phyloP scores from a whole-genome alignment of 2,329 filamentous ascomycete genomes.

The Geosmithia morbida region DNA sequence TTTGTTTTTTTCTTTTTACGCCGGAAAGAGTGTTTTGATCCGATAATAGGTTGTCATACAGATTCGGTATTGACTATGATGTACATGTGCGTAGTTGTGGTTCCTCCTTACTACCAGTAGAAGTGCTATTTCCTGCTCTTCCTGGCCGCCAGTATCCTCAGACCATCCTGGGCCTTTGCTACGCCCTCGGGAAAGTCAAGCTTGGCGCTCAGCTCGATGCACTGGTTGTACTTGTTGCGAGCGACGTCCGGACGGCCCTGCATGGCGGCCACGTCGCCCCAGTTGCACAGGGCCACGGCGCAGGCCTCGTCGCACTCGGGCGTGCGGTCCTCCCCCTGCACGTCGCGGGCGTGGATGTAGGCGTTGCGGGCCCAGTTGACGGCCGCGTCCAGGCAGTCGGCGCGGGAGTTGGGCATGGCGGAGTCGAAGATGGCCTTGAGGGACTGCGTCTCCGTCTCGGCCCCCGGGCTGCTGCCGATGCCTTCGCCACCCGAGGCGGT shows the following conservation, averaged over 20 bases:
- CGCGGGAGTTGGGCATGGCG: constrained; percentile 29
- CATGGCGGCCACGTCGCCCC: constrained; percentile 73
- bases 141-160: constrained; percentile 17
- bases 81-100: too few species aligned
- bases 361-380: constrained; percentile 70
- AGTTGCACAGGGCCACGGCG: constrained; percentile 70
- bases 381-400: constrained; percentile 53
- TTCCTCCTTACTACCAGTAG: too few species aligned
- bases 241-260: constrained; percentile 52
- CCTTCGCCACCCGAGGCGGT: not conserved
- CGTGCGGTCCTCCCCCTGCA: constrained; percentile 51
- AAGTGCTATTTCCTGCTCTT: not conserved
- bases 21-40: too few species aligned
- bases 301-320: constrained; percentile 76
- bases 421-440: constrained; percentile 13
- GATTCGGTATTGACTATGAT: too few species aligned
- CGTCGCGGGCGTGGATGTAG: constrained; percentile 47
- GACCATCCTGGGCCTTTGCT: constrained; percentile 34
- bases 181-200: constrained; percentile 37
- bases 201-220: constrained; percentile 43
- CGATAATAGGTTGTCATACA: too few species aligned
- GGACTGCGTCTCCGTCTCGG: constrained; percentile 9
- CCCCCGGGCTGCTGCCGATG: not conserved
- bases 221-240: constrained; percentile 52
- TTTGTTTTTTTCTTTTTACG: too few species aligned